phyloP scores from a whole-genome alignment of 257 asterid species.

The Buddleja alternifolia region DNA sequence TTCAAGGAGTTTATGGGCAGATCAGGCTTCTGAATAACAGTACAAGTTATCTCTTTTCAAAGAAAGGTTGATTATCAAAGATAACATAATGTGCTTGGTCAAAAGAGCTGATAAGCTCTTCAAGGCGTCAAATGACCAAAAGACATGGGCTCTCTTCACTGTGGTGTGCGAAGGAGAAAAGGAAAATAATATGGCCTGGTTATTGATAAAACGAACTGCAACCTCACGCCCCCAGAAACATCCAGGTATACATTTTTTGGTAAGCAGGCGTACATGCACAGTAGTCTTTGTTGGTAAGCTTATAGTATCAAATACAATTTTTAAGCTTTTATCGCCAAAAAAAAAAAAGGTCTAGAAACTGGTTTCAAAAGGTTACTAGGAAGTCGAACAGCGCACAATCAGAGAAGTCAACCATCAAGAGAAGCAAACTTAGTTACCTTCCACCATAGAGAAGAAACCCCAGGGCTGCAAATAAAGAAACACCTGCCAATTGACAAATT shows the following conservation, averaged over 20 bases:
- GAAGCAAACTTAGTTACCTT: constrained; percentile 55
- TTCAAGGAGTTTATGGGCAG: background rate
- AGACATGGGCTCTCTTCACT: background rate
- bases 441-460: constrained; percentile 98
- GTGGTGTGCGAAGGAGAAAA: background rate
- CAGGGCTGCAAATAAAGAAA: constrained; percentile 85
- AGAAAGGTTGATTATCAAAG: background rate
- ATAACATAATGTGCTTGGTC: background rate
- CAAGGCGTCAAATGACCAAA: background rate
- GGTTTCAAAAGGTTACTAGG: background rate
- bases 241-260: background rate
- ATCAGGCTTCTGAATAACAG: background rate
- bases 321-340: background rate
- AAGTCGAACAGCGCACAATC: background rate
- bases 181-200: background rate
- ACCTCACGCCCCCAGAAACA: background rate
- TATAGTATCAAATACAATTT: background rate
- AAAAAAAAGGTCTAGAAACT: constrained; percentile 1
- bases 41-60: background rate
- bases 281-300: background rate
- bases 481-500: constrained; percentile 58
- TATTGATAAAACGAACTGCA: too few relatives aligned
- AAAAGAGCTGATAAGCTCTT: constrained; percentile 1
- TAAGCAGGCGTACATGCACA: background rate
- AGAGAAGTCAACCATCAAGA: constrained; percentile 1